A percentile compares a stretch with the other conserved stretches of the same genome.
phyloP scores from a whole-genome alignment of 108 stramenopile genomes.

The Fragilariopsis cylindrus region DNA sequence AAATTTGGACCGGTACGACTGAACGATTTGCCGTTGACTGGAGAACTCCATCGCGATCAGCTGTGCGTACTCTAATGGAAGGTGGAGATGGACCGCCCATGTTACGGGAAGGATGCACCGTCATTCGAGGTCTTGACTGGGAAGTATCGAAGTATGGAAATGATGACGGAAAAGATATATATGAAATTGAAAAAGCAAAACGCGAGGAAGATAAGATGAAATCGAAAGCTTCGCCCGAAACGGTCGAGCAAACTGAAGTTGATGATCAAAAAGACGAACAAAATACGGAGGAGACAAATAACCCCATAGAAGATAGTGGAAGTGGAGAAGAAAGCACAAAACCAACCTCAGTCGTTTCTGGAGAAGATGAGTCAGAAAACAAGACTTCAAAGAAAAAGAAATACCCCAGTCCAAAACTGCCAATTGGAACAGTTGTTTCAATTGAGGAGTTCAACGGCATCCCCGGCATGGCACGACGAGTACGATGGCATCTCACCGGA shows the following conservation, averaged over 20 bases:
- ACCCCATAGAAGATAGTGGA: conserved; percentile 7
- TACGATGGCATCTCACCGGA: conserved; percentile 82
- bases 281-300: conserved; percentile 17
- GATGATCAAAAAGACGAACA: conserved; percentile 15
- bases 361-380: conserved; percentile 14
- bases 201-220: conserved; percentile 51
- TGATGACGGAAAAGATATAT: conserved; percentile 74
- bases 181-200: conserved; percentile 69
- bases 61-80: conserved; percentile 78
- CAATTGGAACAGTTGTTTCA: conserved; percentile 77
- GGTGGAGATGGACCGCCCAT: conserved; percentile 88
- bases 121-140: conserved; percentile 82
- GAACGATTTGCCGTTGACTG: conserved; percentile 66
- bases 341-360: neutral
- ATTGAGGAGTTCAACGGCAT: conserved; percentile 80
- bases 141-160: conserved; percentile 35
- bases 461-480: conserved; percentile 66
- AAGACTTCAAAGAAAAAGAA: conserved; percentile 57
- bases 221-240: conserved; percentile 19
- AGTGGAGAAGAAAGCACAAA: neutral
- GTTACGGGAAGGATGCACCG: conserved; percentile 68
- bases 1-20: conserved; percentile 69
- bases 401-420: conserved; percentile 63
- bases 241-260: conserved; percentile 26
- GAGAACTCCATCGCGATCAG: conserved; percentile 63